Conservation (phyloP, 2,329 filamentous ascomycete species). For the Monosporascus sp. region DNA sequence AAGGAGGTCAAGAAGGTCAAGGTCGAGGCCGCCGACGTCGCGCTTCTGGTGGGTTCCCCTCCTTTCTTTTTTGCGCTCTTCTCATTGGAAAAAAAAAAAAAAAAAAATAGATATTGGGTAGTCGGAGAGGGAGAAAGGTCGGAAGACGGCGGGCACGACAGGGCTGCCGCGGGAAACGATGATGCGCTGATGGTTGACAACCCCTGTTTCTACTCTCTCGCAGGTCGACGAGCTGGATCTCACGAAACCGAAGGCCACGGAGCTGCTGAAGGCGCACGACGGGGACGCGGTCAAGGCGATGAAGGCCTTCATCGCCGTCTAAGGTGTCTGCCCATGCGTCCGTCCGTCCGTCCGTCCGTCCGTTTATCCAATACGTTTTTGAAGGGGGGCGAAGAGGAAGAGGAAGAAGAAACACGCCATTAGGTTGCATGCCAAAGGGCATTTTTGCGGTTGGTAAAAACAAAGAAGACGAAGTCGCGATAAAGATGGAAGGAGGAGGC, state of each 20-base stretch:
- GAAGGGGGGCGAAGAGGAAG: too few relatives aligned
- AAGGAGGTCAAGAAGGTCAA: conserved; percentile 59
- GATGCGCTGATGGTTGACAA: too few relatives aligned
- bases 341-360: too few relatives aligned
- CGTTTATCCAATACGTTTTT: neutral
- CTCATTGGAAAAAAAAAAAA: too few relatives aligned
- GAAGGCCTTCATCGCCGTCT: conserved; percentile 43
- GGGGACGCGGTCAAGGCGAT: conserved; percentile 66
- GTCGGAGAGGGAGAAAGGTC: too few relatives aligned
- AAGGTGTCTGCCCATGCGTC: neutral
- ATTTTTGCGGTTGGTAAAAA: conserved; percentile 2
- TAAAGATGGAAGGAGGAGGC: too few relatives aligned
- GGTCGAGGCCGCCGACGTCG: conserved; percentile 67
- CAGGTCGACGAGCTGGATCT: conserved; percentile 69
- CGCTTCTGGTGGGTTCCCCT: conserved; percentile 52
- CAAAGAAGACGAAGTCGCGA: neutral
- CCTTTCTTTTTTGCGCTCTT: neutral
- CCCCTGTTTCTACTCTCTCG: neutral
- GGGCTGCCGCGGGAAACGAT: too few relatives aligned
- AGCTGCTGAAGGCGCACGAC: conserved; percentile 66
- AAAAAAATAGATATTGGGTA: too few relatives aligned
- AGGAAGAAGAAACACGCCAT: neutral
- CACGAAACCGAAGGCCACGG: conserved; percentile 65
- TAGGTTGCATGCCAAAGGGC: neutral
- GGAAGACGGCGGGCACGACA: too few relatives aligned